Conservation (phyloP, 202 grass and related monocot species). For the Bolboschoenoplectus hybrid region DNA sequence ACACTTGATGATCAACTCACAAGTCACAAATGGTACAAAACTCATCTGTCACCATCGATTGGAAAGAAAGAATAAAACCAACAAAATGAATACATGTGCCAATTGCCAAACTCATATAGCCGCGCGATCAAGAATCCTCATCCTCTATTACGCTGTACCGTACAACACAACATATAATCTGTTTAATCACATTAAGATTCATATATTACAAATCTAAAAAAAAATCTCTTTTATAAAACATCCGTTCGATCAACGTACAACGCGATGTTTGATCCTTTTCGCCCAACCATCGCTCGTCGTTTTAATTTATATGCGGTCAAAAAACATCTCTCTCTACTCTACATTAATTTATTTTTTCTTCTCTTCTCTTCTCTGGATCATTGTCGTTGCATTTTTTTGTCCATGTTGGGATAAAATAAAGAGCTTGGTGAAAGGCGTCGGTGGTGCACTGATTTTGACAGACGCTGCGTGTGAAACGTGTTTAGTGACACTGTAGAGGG, state of each 20-base stretch:
- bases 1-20: not conserved
- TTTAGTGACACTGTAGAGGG: not conserved
- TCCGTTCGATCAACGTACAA: no score
- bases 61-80: not conserved
- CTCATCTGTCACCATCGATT: not conserved
- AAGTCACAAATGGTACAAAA: not conserved
- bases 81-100: not conserved
- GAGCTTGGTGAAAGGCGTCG: not conserved
- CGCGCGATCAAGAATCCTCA: no score
- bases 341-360: not conserved
- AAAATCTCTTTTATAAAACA: no score
- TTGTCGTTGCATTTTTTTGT: not conserved
- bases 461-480: slow-evolving; percentile 25
- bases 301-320: not conserved
- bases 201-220: no score
- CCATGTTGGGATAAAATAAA: not conserved
- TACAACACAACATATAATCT: no score
- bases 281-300: not conserved
- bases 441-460: no score
- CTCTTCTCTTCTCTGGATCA: not conserved
- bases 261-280: not conserved
- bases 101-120: not conserved
- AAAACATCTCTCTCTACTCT: not conserved
- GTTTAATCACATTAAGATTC: no score
- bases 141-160: no score